A percentile compares a stretch with the other conserved stretches of the same genome.
Conservation (phyloP, 2,329 filamentous ascomycete genomes). For the Lecanicillium sp. region DNA sequence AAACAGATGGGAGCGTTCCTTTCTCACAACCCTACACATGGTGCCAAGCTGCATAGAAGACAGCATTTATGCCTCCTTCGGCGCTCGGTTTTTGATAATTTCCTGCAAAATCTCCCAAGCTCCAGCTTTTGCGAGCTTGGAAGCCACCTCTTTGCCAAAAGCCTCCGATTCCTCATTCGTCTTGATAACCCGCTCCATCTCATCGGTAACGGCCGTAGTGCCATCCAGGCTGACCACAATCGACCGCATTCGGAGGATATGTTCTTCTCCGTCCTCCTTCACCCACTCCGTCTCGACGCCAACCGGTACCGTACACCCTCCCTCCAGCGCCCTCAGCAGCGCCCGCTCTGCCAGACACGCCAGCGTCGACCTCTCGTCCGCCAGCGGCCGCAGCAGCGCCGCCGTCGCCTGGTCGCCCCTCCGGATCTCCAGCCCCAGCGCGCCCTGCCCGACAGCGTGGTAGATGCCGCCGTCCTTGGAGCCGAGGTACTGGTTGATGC, state of each 20-base stretch:
- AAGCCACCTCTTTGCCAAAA: constrained; percentile 69
- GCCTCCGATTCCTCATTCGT: constrained; percentile 64
- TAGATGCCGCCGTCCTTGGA: constrained; percentile 67
- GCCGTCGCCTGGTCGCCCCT: constrained; percentile 59
- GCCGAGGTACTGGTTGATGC: constrained; percentile 77
- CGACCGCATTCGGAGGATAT: constrained; percentile 62
- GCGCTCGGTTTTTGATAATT: constrained; percentile 49
- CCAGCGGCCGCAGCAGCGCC: constrained; percentile 56
- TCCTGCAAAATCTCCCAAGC: constrained; percentile 77
- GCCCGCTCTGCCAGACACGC: constrained; percentile 75
- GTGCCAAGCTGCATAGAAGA: neutral
- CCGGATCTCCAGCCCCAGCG: constrained; percentile 78
- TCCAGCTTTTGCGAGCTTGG: constrained; percentile 66
- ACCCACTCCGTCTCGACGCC: constrained; percentile 82
- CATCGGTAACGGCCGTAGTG: constrained; percentile 64
- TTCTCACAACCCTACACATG: no score
- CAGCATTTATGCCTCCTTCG: no score
- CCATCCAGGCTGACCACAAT: constrained; percentile 84
- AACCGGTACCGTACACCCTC: constrained; percentile 92
- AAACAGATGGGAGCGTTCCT: no score
- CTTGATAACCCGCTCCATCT: constrained; percentile 54
- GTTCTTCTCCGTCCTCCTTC: constrained; percentile 20
- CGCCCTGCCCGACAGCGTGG: constrained; percentile 90
- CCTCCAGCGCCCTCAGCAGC: constrained; percentile 80
- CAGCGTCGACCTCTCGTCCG: constrained; percentile 59